Evolutionary conservation across 768 basidiomycete species (phyloP).

Genomic region (Suillus bovinus): DNA sequence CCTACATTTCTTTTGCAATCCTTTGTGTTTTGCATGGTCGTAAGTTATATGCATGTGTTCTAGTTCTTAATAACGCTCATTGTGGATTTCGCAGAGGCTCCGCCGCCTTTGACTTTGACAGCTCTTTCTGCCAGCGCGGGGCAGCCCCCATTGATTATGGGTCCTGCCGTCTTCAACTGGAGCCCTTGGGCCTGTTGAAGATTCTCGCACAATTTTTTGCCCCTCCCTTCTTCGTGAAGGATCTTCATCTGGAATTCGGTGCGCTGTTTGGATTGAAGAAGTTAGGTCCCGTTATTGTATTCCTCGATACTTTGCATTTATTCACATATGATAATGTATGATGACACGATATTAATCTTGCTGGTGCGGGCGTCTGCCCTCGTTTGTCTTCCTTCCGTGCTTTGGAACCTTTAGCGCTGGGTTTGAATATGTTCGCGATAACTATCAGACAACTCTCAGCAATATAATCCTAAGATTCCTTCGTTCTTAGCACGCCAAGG

Average conservation of each 20-base stretch:
- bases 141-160: neutral
- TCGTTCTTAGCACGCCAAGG: too few relatives aligned
- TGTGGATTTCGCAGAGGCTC: neutral
- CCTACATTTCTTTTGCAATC: neutral
- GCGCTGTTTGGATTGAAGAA: neutral
- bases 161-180: conserved; percentile 4
- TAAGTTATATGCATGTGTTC: neutral
- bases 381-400: too few relatives aligned
- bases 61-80: neutral
- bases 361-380: too few relatives aligned
- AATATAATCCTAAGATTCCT: too few relatives aligned
- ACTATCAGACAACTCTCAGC: too few relatives aligned
- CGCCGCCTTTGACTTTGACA: too few relatives aligned
- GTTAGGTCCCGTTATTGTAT: neutral
- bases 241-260: neutral
- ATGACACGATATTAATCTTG: neutral
- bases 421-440: too few relatives aligned
- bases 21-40: neutral
- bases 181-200: conserved; percentile 2
- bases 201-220: conserved; percentile 37
- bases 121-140: neutral
- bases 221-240: conserved; percentile 36
- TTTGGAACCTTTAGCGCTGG: too few relatives aligned
- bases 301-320: neutral
- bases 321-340: neutral